A percentile compares a stretch with the other conserved stretches of the same genome.
phyloP scores from a whole-genome alignment of 495 filamentous ascomycete species.

The Emericellopsis terricola region DNA sequence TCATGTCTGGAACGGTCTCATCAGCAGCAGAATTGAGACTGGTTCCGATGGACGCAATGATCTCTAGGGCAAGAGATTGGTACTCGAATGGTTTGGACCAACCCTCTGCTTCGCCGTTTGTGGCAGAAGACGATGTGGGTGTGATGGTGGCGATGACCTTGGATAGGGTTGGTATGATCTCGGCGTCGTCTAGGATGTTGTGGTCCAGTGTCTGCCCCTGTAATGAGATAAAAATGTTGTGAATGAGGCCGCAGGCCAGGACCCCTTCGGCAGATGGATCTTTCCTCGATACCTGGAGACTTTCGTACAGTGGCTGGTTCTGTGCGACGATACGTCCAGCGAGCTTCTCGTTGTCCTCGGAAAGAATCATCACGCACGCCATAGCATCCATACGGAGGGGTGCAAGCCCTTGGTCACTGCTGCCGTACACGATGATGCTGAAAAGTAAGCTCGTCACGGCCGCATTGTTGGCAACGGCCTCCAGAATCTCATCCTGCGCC shows the following conservation, averaged over 20 bases:
- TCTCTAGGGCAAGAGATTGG: slow-evolving; percentile 32
- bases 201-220: slow-evolving; percentile 29
- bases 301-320: slow-evolving; percentile 17
- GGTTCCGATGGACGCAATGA: slow-evolving; percentile 40
- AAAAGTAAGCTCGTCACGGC: slow-evolving; percentile 32
- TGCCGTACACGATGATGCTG: slow-evolving; percentile 17
- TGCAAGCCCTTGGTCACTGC: slow-evolving; percentile 10
- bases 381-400: slow-evolving; percentile 21
- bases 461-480: slow-evolving; percentile 25
- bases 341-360: slow-evolving; percentile 33
- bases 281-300: slow-evolving; percentile 12
- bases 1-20: slow-evolving; percentile 6
- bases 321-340: slow-evolving; percentile 19
- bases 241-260: slow-evolving; percentile 30
- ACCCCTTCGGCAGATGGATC: slow-evolving; percentile 21
- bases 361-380: slow-evolving; percentile 32
- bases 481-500: slow-evolving; percentile 33
- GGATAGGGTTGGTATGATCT: slow-evolving; percentile 25
- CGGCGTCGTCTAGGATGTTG: slow-evolving; percentile 29
- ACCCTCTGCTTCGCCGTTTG: slow-evolving; percentile 7
- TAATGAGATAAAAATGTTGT: slow-evolving; percentile 29
- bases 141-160: slow-evolving; percentile 14
- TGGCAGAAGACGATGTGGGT: slow-evolving; percentile 7
- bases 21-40: slow-evolving; percentile 14
- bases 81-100: slow-evolving; percentile 13